A percentile compares a stretch with the other conserved stretches of the same genome.
These are phyloP conservation scores for Graphilbum fragrans DNA, from an alignment of 2,329 filamentous ascomycete species.

Conservation along the genomic window DNA sequence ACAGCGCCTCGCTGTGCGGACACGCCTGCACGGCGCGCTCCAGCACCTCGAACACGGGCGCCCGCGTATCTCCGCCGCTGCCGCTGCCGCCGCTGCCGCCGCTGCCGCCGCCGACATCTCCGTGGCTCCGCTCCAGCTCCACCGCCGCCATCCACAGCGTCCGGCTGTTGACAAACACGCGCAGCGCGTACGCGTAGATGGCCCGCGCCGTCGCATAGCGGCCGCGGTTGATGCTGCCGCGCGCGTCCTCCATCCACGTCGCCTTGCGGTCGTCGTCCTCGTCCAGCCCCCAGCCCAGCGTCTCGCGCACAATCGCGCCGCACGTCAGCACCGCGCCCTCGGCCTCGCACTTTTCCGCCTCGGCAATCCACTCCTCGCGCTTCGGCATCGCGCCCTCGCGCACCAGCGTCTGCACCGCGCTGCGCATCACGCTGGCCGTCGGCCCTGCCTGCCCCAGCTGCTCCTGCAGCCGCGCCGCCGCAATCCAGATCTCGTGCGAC, in stretches of 20 bases:
- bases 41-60: constrained; percentile 65
- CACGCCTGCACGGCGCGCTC: constrained; percentile 92
- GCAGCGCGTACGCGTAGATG: constrained; percentile 83
- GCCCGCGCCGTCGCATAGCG: constrained; percentile 84
- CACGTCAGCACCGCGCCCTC: constrained; percentile 83
- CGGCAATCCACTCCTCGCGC: constrained; percentile 90
- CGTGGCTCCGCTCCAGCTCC: constrained; percentile 83
- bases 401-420: constrained; percentile 75
- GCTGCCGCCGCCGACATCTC: constrained; percentile 39
- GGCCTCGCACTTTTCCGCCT: constrained; percentile 89
- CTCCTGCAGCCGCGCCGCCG: constrained; percentile 81
- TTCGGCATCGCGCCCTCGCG: constrained; percentile 94
- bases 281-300: constrained; percentile 82
- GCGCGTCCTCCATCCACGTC: constrained; percentile 91
- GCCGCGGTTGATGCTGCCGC: constrained; percentile 65
- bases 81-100: constrained; percentile 3
- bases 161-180: constrained; percentile 78
- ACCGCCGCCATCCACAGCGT: constrained; percentile 85
- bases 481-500: constrained; percentile 94
- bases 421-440: constrained; percentile 80
- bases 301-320: constrained; percentile 81
- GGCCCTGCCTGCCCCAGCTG: constrained; percentile 52
- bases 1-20: constrained; percentile 79
- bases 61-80: not conserved
- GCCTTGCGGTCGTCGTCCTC: constrained; percentile 95